Conservation (phyloP, 1,284 basidiomycete species). For the Ceratorhiza oryzae-sativae region DNA sequence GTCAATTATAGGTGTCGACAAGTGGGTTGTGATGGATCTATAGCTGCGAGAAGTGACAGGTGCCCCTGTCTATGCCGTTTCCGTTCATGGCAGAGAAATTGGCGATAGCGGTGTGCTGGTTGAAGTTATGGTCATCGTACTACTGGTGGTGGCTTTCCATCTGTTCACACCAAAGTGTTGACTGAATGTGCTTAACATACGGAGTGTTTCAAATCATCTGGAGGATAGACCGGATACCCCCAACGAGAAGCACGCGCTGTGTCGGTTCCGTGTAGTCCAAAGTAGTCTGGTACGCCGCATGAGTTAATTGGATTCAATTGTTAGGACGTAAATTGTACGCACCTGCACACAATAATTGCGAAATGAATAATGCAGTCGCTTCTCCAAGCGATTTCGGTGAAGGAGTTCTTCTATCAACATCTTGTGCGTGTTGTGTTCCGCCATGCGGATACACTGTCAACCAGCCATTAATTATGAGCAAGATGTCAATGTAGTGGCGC, state of each 20-base stretch:
- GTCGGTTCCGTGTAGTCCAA: constrained; percentile 92
- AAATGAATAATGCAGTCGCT: constrained; percentile 91
- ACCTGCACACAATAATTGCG: constrained; percentile 95
- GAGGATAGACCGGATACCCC: constrained; percentile 95
- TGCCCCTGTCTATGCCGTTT: constrained; percentile 59
- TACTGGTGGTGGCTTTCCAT: no score
- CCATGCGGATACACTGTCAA: constrained; percentile 91
- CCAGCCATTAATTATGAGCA: constrained; percentile 44
- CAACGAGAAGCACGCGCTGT: constrained; percentile 84
- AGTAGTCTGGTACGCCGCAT: constrained; percentile 72
- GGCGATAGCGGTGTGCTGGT: constrained; percentile 59
- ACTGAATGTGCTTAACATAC: constrained; percentile 97
- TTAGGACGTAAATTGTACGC: constrained; percentile 43
- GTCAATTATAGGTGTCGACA: constrained; percentile 69
- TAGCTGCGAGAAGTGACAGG: constrained; percentile 10
- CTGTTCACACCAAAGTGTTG: constrained; percentile 93
- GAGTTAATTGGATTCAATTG: constrained; percentile 37
- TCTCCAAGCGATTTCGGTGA: constrained; percentile 93
- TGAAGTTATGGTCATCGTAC: no score
- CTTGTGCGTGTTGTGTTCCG: constrained; percentile 92
- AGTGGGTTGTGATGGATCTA: constrained; percentile 49
- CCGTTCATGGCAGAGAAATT: constrained; percentile 60
- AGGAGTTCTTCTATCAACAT: constrained; percentile 95
- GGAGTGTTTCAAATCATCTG: constrained; percentile 96
- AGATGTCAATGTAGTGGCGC: neutral